Evolutionary conservation across 2,329 filamentous ascomycete genomes (phyloP).

Genomic region (Diaporthe ampelina): DNA sequence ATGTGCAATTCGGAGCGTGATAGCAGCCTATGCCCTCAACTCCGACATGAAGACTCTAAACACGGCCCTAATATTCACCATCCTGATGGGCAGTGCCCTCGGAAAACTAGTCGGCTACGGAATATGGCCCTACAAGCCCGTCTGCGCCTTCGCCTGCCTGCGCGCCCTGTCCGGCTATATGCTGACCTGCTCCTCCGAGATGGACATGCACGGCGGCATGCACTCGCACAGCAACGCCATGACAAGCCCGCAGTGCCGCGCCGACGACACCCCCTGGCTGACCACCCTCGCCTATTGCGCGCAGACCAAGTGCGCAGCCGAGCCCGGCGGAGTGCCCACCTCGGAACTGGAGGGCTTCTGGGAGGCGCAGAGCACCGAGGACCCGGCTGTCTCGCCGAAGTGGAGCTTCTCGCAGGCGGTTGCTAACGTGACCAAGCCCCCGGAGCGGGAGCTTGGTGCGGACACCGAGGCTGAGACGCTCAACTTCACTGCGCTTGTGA

Average conservation of each 20-base stretch:
- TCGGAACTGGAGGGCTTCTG: background rate
- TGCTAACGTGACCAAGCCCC: background rate
- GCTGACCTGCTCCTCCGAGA: background rate
- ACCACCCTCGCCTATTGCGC: background rate
- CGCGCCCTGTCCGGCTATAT: background rate
- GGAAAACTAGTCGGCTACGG: constrained; percentile 10
- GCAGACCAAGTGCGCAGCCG: background rate
- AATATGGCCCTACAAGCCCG: background rate
- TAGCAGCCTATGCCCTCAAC: background rate
- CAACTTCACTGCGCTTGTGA: background rate
- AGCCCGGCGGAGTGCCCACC: background rate
- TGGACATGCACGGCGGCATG: background rate
- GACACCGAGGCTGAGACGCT: background rate
- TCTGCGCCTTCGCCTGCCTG: background rate
- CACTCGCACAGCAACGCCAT: background rate
- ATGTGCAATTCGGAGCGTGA: background rate
- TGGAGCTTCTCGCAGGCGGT: background rate
- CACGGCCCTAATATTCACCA: background rate
- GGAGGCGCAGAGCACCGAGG: background rate
- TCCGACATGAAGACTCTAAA: background rate
- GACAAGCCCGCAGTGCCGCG: background rate
- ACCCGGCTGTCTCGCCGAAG: background rate
- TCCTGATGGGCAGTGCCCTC: background rate
- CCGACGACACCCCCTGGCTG: background rate
- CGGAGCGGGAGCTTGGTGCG: background rate